Evolutionary conservation across 1,284 basidiomycete species (phyloP).

Genomic region (Meira nashicola): DNA sequence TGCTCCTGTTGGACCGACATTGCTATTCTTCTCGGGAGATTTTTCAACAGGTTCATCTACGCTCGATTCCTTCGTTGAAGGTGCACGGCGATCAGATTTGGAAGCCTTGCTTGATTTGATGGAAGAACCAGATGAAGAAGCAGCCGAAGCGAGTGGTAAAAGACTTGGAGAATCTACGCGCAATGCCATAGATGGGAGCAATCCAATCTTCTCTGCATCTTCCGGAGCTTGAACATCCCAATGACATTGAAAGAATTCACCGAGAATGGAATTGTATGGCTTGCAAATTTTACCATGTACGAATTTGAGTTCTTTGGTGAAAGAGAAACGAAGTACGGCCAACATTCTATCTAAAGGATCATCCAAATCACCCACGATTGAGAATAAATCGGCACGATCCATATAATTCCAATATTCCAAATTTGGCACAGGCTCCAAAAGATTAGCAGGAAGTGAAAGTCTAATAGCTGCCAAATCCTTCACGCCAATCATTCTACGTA

Average conservation of each 20-base stretch:
- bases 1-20: not conserved
- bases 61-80: not conserved
- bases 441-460: slow-evolving; percentile 47
- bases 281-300: slow-evolving; percentile 89
- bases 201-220: slow-evolving; percentile 24
- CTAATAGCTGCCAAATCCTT: slow-evolving; percentile 50
- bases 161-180: slow-evolving; percentile 14
- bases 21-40: not conserved
- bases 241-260: slow-evolving; percentile 50
- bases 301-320: slow-evolving; percentile 90
- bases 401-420: slow-evolving; percentile 66
- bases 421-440: slow-evolving; percentile 48
- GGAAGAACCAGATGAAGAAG: not conserved
- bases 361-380: slow-evolving; percentile 70
- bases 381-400: slow-evolving; percentile 9
- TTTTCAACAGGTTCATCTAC: not conserved
- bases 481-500: slow-evolving; percentile 49
- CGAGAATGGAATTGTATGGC: slow-evolving; percentile 63
- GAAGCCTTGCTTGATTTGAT: slow-evolving; percentile 20
- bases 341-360: slow-evolving; percentile 90
- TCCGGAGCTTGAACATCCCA: slow-evolving; percentile 41
- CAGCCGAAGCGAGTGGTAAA: not conserved
- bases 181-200: slow-evolving; percentile 18
- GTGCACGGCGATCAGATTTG: not conserved
- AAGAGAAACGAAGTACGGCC: slow-evolving; percentile 77